Conservation (phyloP, 768 basidiomycete genomes). For the Tricholoma sp. region DNA sequence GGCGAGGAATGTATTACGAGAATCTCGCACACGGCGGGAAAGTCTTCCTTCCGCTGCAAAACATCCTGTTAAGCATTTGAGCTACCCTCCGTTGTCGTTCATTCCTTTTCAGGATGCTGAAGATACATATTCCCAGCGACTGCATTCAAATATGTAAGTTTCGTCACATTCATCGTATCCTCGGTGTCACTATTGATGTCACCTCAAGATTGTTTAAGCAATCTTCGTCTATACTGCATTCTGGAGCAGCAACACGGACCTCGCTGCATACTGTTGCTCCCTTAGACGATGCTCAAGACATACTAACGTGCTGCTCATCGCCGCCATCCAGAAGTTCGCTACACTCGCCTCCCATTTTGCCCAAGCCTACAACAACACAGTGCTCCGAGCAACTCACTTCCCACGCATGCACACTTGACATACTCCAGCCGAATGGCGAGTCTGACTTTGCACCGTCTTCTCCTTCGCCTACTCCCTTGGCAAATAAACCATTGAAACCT, state of each 20-base stretch:
- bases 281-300: not conserved
- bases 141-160: slow-evolving; percentile 10
- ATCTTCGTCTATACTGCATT: not conserved
- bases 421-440: not conserved
- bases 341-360: not conserved
- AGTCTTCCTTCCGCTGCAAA: not conserved
- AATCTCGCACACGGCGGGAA: not conserved
- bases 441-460: not conserved
- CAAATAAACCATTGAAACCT: slow-evolving; percentile 22
- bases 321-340: not conserved
- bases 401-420: not conserved
- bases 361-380: not conserved
- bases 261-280: not conserved
- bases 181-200: not conserved
- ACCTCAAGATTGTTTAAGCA: not conserved
- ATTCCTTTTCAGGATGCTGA: slow-evolving; percentile 24
- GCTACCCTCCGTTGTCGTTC: slow-evolving; percentile 23
- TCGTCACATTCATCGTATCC: not conserved
- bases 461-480: not conserved
- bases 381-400: not conserved
- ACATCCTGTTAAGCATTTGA: not conserved
- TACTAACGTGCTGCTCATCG: not conserved
- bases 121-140: slow-evolving; percentile 13
- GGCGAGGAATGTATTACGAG: not conserved
- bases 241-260: not conserved